Base-by-base conservation (phyloP, 257 asterid species). In the Ilex asprella region DNA sequence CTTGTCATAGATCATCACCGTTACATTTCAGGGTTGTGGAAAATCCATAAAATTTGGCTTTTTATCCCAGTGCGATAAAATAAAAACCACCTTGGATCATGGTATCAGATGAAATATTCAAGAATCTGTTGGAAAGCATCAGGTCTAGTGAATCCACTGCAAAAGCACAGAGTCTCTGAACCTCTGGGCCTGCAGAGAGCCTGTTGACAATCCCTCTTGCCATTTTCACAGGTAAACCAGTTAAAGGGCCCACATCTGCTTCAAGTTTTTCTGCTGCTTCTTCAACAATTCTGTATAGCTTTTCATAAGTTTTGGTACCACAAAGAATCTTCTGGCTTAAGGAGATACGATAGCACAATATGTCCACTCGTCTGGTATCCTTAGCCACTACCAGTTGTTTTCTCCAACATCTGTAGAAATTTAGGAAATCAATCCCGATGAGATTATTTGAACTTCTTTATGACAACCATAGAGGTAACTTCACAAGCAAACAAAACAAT, bases 141-240 rank as follows among this genome's bases (percentile, higher is more conserved):
- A 57, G 57, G 64, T 86, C 95, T 2, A 92, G 82, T 51, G 84
- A 79, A 63, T 85, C 91, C 31, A 89, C 63, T 13, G 94, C 95
- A 52, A 74, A 72, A 73, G 84, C 74, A 66, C 99, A 92, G 6
- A 86, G 81, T 58, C 73, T 70, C 83, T 86, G 97, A 79, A 92
- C 85, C 73, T 85, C 91, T 1, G 86, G 86, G 62, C 97, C 97
- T 1, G 87, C 85, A 7, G 97, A 85, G 59, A 92, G 93, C 84
- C 97, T 80, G 78, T 92, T 92, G 57, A 92, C 99, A 39, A 92
- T 92, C 58, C 99, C 97, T 67, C 99, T 76, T n/a, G 96, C 99
- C 69, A 63, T 92, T 82, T 86, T 92, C 39, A 86, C 94, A 10
- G 97, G 99, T 65, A 85, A 79, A 71, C 96, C 99, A 21, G 99